These are phyloP conservation scores for Populus tremula DNA, from an alignment of 345 rosid genomes.

Conservation along the genomic window DNA sequence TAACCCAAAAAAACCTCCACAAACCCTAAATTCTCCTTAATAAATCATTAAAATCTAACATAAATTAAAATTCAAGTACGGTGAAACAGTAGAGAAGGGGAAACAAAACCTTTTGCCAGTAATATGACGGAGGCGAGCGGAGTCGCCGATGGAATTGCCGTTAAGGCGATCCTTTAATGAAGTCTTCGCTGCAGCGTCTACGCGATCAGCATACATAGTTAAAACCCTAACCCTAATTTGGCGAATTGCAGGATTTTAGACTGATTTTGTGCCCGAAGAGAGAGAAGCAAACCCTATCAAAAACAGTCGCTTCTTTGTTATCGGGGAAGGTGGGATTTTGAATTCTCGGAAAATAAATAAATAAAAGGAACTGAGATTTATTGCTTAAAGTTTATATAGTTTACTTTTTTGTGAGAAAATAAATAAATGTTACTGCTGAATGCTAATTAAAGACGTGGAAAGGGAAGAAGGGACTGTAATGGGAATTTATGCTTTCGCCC, in stretches of 20 bases:
- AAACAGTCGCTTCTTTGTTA: no score
- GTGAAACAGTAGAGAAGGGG: neutral
- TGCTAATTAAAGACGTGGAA: no score
- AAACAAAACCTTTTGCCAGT: constrained; percentile 74
- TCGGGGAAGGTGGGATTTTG: neutral
- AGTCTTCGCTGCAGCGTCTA: constrained; percentile 59
- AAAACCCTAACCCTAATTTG: constrained; percentile 42
- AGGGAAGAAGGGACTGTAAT: no score
- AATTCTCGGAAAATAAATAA: neutral
- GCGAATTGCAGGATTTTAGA: neutral
- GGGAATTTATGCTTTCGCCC: no score
- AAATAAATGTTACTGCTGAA: no score
- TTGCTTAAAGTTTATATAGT: no score
- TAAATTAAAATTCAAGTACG: neutral
- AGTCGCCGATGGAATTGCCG: constrained; percentile 48
- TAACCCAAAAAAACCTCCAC: neutral
- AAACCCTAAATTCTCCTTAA: neutral
- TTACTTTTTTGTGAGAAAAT: no score
- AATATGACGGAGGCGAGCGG: constrained; percentile 50
- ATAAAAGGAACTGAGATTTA: no score
- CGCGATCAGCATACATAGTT: constrained; percentile 90
- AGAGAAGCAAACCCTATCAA: neutral
- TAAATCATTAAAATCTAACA: neutral
- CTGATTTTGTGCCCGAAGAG: neutral
- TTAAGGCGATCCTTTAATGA: constrained; percentile 76